Percentiles rank a stretch among this genome's conserved stretches.
These are phyloP conservation scores for Epichloe typhina DNA, from an alignment of 2,329 filamentous ascomycete genomes.

Conservation along the genomic window DNA sequence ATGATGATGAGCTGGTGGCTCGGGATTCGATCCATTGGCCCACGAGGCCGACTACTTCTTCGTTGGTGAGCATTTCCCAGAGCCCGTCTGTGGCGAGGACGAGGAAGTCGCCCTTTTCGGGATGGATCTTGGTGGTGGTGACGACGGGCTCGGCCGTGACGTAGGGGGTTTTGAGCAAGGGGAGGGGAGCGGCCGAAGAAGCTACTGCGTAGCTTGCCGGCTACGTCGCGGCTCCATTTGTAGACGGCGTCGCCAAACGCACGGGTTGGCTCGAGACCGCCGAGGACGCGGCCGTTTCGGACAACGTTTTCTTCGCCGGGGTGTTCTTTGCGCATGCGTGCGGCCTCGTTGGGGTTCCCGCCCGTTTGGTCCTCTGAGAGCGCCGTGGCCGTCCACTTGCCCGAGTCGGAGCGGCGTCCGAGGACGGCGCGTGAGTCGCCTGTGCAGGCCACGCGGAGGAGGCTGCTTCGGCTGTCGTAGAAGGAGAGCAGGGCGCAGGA, in stretches of 20 bases:
- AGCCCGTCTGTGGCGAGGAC: constrained; percentile 94
- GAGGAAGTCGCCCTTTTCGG: constrained; percentile 83
- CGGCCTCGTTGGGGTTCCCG: constrained; percentile 70
- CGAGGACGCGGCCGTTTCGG: constrained; percentile 78
- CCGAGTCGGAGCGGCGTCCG: constrained; percentile 60
- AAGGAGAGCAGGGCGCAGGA: constrained; percentile 94
- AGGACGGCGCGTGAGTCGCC: constrained; percentile 93
- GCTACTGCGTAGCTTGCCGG: constrained; percentile 64
- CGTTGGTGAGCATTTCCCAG: constrained; percentile 98
- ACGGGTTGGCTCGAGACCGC: constrained; percentile 80
- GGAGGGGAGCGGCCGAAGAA: constrained; percentile 75
- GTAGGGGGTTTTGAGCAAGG: constrained; percentile 81
- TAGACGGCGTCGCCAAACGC: constrained; percentile 95
- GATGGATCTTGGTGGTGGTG: constrained; percentile 83
- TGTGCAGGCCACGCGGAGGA: constrained; percentile 86
- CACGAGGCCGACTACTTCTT: constrained; percentile 92
- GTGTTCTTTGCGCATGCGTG: constrained; percentile 71
- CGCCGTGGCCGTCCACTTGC: constrained; percentile 86
- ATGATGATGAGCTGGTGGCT: constrained; percentile 14
- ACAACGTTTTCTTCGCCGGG: constrained; percentile 83
- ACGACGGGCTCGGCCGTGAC: constrained; percentile 93
- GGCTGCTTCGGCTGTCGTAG: constrained; percentile 78
- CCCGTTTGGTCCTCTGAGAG: constrained; percentile 93
- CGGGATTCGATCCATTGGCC: constrained; percentile 93
- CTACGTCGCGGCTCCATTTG: constrained; percentile 84